Base-by-base conservation (phyloP, 164 flowering plant species). In the Vitis rotundifolia region DNA sequence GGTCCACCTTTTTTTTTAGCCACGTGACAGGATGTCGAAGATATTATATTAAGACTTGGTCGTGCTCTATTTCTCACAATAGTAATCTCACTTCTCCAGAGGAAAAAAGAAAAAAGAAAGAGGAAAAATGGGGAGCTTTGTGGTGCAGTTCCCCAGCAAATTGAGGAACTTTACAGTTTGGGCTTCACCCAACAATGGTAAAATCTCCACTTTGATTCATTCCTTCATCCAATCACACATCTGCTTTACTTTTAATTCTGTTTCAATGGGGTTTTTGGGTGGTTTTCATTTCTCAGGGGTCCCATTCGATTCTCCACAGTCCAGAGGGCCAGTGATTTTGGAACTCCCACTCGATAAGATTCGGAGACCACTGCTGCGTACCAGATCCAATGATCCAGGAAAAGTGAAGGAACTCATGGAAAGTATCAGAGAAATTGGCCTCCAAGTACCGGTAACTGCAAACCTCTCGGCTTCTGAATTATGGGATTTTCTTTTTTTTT, bases 361-460 rank as follows among this genome's bases (percentile, higher is more conserved):
- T 44, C 75, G 92, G 70, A 88, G 98, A 56, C 99, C 98, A 1
- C 73, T 95, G 19, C 85, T 89, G 94, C 84, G 94, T 3, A 95
- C 97, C 1, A 81, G 98, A 81, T 70, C 88, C 3, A 95, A 93
- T 68, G 97, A 95, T 68, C 97, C 84, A 0, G 68, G 62, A 44
- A 95, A 95, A 69, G 99, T 95, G 59, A 73, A 91, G 80, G 91
- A 93, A 6, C 94, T 95, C 74, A 93, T 93, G 98, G 93, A 88
- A 5, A 95, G 98, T 74, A 93, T 95, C 53, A 49, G 63, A 47
- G 79, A 87, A 73, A 93, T 95, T 52, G 99, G 99, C 10, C 95
- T 93, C 52, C 98, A 90, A 89, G 97, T 85, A 8, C 97, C 98
- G 2, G 98, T 93, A 77, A 63, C 79, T 28, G 12, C 9, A 37